phyloP scores from a whole-genome alignment of 352 stramenopile genomes.

The Pythium aquatile region DNA sequence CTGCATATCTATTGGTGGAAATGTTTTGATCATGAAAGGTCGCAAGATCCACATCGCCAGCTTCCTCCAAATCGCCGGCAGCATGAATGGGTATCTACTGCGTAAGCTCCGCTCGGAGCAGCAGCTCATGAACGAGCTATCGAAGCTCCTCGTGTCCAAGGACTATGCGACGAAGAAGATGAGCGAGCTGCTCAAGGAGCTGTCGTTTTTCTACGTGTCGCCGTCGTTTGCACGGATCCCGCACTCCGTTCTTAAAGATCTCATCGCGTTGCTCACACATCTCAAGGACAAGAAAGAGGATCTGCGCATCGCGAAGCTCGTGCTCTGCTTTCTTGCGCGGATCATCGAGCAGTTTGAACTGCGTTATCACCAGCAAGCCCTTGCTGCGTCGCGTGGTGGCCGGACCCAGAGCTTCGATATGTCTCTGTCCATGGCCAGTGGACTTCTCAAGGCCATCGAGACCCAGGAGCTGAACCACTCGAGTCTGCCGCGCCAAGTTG shows the following conservation, averaged over 20 bases:
- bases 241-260: conserved; percentile 66
- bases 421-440: conserved; percentile 37
- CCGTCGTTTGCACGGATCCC: conserved; percentile 39
- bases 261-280: conserved; percentile 56
- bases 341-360: conserved; percentile 68
- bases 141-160: conserved; percentile 52
- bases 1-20: not conserved
- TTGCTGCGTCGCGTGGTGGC: conserved; percentile 4
- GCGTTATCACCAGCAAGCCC: conserved; percentile 28
- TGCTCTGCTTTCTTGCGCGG: conserved; percentile 57
- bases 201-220: conserved; percentile 76
- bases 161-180: conserved; percentile 73
- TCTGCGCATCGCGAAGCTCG: conserved; percentile 57
- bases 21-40: not conserved
- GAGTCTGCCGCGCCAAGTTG: conserved; percentile 46
- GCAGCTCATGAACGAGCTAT: conserved; percentile 82
- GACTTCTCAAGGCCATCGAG: conserved; percentile 51
- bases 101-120: conserved; percentile 77
- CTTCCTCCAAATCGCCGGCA: not conserved
- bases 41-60: not conserved
- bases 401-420: conserved; percentile 54
- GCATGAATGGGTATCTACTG: conserved; percentile 71
- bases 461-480: conserved; percentile 46
- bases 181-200: conserved; percentile 61
- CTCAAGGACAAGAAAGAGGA: conserved; percentile 87